These are phyloP conservation scores for Wickerhamomyces chambardii DNA, from an alignment of 805 yeast species.

Conservation along the genomic window DNA sequence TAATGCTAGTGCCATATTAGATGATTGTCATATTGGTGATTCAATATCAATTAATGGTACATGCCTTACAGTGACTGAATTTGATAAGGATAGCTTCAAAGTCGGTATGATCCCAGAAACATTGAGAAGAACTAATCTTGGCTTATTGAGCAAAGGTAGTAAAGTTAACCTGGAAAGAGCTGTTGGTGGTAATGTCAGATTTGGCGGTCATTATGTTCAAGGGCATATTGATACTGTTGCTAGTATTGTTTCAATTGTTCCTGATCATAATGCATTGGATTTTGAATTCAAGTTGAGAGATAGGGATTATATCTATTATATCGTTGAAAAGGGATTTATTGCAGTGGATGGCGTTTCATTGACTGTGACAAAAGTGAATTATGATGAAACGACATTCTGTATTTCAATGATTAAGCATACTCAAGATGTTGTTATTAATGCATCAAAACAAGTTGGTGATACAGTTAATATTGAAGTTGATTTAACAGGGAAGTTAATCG, in stretches of 20 bases:
- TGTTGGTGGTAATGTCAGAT: slow-evolving; percentile 65
- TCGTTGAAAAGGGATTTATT: slow-evolving; percentile 93
- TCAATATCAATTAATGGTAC: slow-evolving; percentile 85
- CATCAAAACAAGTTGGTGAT: slow-evolving; percentile 53
- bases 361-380: slow-evolving; percentile 77
- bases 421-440: slow-evolving; percentile 70
- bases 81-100: slow-evolving; percentile 51
- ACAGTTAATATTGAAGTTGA: slow-evolving; percentile 90
- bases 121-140: slow-evolving; percentile 69
- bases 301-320: slow-evolving; percentile 46
- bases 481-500: slow-evolving; percentile 84
- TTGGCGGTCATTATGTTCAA: slow-evolving; percentile 97
- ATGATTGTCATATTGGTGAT: slow-evolving; percentile 88
- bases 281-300: slow-evolving; percentile 71
- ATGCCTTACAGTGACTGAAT: slow-evolving; percentile 89
- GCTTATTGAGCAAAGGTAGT: slow-evolving; percentile 43
- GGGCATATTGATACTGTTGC: slow-evolving; percentile 96
- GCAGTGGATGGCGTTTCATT: slow-evolving; percentile 90
- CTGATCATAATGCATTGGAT: slow-evolving; percentile 72
- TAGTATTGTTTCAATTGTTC: slow-evolving; percentile 35
- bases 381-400: slow-evolving; percentile 45
- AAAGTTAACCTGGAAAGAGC: slow-evolving; percentile 91
- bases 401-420: slow-evolving; percentile 92
- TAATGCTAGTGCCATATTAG: slow-evolving; percentile 52
- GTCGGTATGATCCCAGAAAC: slow-evolving; percentile 95